Base-by-base conservation (phyloP, 192 early-diverging fungal species). In the Diversispora eburnea region DNA sequence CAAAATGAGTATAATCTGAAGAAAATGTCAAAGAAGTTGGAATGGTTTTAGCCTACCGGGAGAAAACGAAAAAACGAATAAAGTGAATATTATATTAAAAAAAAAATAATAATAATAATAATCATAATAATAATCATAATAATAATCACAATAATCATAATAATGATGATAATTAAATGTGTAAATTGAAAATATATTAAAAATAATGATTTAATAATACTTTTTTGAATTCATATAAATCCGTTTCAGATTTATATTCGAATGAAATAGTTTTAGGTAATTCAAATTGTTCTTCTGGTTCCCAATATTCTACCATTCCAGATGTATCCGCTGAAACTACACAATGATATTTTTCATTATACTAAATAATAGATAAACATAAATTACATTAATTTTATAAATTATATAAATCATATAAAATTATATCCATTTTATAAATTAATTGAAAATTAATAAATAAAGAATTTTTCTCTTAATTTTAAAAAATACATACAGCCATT, bases 241-340 rank as follows among this genome's bases (percentile, higher is more conserved):
- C 95, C 0, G 97, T 99, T 52, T 99, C 92, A 15, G 90, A 87
- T 83, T 99, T 99, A 76, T 90, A 90, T 62, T 86, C 84, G 80
- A 95, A 99, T 4, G 77, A 82, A 6, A 95, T 77, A 0, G 77
- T 80, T 41, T 82, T 78, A 0, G 92, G 92, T 5, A 92, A 78
- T 4, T 86, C 81, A 63, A 85, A 83, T 3, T 86, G 85, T 69
- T 84, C 82, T 76, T 94, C 89, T 0, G 93, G 88, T 8, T 77
- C 67, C 96, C 96, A 99, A 75, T 97, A 99, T 82, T 99, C 98
- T 10, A 96, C 75, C 88, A 93, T 96, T 12, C 98, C 98, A 10
- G 88, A 86, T 45, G 78, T 78, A 76, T 99, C 98, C 0, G 89
- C 86, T 33, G 93, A 94, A 3, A 99, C 84, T 3, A 94, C 86